A percentile compares a stretch with the other conserved stretches of the same genome.
Evolutionary conservation across 1,284 basidiomycete species (phyloP).

Genomic region (Microbotryomycetes sp.): DNA sequence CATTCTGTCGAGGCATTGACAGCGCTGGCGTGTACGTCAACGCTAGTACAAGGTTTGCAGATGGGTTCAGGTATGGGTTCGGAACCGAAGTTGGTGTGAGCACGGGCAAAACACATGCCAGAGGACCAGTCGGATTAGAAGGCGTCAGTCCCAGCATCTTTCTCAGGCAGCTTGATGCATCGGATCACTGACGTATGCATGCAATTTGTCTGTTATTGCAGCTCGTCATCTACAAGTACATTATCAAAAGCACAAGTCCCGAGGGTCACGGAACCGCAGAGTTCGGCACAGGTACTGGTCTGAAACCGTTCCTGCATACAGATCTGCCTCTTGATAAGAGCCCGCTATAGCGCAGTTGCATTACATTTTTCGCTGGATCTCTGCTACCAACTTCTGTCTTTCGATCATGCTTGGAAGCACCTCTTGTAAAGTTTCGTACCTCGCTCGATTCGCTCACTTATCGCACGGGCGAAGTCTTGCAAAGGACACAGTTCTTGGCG

Average conservation of each 20-base stretch:
- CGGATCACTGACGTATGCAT: background rate
- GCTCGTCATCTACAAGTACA: conserved; percentile 89
- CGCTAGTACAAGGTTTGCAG: conserved; percentile 89
- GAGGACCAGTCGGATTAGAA: conserved; percentile 93
- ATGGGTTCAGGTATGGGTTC: conserved; percentile 94
- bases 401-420: background rate
- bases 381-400: too few relatives aligned
- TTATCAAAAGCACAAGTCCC: conserved; percentile 64
- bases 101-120: conserved; percentile 91
- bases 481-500: background rate
- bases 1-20: conserved; percentile 81
- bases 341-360: background rate
- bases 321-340: conserved; percentile 6
- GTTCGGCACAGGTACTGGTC: conserved; percentile 64
- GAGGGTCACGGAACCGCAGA: conserved; percentile 73
- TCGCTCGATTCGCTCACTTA: background rate
- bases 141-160: conserved; percentile 47
- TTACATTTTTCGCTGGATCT: too few relatives aligned
- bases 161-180: background rate
- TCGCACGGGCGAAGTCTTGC: background rate
- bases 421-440: background rate
- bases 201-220: background rate
- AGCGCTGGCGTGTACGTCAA: conserved; percentile 92
- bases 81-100: conserved; percentile 98
- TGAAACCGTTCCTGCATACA: conserved; percentile 68